Evolutionary conservation across 2,329 filamentous ascomycete species (phyloP).

Genomic region (Paecilomyces dactylethromorphus): DNA sequence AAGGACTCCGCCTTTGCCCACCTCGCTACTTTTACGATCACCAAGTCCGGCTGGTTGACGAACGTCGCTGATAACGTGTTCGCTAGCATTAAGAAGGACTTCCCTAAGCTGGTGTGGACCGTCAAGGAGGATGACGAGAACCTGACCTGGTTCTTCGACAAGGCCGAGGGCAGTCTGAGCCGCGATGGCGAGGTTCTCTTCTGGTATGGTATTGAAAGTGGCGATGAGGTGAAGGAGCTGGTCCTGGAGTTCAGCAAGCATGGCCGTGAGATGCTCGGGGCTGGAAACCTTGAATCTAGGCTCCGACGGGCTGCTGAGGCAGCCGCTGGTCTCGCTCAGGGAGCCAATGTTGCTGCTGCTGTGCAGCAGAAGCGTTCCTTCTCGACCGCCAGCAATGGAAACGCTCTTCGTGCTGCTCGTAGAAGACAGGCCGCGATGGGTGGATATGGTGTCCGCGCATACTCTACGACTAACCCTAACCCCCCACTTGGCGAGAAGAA

Average conservation of each 20-base stretch:
- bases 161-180: constrained; percentile 86
- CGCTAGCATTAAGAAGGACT: constrained; percentile 85
- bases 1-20: constrained; percentile 66
- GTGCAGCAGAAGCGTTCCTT: constrained; percentile 60
- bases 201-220: constrained; percentile 85
- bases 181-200: constrained; percentile 85
- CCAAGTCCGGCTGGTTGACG: constrained; percentile 87
- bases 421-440: constrained; percentile 21
- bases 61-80: constrained; percentile 96
- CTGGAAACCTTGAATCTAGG: constrained; percentile 81
- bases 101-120: constrained; percentile 89
- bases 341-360: constrained; percentile 40
- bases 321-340: constrained; percentile 51
- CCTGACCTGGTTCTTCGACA: constrained; percentile 96
- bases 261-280: constrained; percentile 79
- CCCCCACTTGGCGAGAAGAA: constrained; percentile 85
- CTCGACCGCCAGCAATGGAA: constrained; percentile 48
- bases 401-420: constrained; percentile 31
- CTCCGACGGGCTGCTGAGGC: constrained; percentile 70
- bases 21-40: constrained; percentile 84
- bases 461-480: constrained; percentile 64
- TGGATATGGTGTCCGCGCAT: constrained; percentile 30
- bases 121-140: constrained; percentile 95
- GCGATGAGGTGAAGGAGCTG: constrained; percentile 72
- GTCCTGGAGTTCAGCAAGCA: constrained; percentile 80